Evolutionary conservation across 345 rosid genomes (phyloP).

Genomic region (Carallia pectinifolia): DNA sequence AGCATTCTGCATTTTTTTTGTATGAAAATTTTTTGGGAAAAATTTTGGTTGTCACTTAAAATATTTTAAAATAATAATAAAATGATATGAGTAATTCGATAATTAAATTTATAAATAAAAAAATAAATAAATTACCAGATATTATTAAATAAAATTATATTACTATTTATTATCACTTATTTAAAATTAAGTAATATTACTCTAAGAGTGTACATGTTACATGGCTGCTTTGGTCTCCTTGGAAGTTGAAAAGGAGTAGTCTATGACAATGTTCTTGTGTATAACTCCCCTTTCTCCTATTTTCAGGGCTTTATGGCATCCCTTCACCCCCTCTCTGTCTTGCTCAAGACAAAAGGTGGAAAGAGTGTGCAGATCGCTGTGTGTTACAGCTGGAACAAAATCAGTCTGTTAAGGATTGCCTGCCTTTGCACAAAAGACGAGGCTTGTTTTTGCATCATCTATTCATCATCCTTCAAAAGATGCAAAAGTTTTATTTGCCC

Average conservation of each 20-base stretch:
- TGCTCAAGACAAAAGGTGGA: neutral
- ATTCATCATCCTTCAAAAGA: slow-evolving; percentile 42
- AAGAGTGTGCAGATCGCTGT: neutral
- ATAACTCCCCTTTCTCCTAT: neutral
- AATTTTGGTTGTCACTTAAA: too few relatives aligned
- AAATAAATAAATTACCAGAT: too few relatives aligned
- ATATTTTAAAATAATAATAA: too few relatives aligned
- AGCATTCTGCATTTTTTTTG: slow-evolving; percentile 5
- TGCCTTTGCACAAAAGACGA: slow-evolving; percentile 23
- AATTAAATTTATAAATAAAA: too few relatives aligned
- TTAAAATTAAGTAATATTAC: neutral
- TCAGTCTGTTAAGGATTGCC: slow-evolving; percentile 28
- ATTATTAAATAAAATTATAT: too few relatives aligned
- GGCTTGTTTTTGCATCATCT: slow-evolving; percentile 33
- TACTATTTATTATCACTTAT: neutral
- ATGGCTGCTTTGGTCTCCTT: slow-evolving; percentile 10
- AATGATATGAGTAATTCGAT: too few relatives aligned
- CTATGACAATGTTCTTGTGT: neutral
- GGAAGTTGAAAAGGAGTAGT: neutral
- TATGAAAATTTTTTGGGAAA: neutral
- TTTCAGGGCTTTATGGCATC: slow-evolving; percentile 17
- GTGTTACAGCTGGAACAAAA: slow-evolving; percentile 41
- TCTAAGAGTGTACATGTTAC: neutral
- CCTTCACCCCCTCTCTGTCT: neutral
- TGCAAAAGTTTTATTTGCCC: slow-evolving; percentile 37